Evolutionary conservation across 1,284 basidiomycete species (phyloP).

Genomic region (Trichosporon sp.): DNA sequence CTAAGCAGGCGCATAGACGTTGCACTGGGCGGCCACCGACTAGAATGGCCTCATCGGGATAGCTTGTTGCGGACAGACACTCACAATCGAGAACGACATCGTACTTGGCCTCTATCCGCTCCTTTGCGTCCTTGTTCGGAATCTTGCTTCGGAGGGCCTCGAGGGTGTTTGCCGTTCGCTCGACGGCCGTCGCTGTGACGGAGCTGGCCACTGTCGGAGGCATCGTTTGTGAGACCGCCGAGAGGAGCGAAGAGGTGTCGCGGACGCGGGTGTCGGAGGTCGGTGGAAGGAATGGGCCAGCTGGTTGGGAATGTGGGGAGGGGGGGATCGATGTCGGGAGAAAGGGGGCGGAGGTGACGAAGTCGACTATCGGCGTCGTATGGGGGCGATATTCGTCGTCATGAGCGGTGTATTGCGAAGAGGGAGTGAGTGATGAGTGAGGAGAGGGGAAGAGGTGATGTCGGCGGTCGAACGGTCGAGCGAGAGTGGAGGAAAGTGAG

Average conservation of each 20-base stretch:
- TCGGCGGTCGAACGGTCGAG: too few relatives aligned
- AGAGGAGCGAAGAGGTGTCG: not conserved
- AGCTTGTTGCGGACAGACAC: conserved; percentile 9
- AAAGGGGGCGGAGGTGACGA: not conserved
- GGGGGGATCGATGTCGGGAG: not conserved
- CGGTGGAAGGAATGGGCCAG: not conserved
- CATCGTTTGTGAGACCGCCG: not conserved
- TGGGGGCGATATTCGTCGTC: not conserved
- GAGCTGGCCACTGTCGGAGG: not conserved
- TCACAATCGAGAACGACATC: conserved; percentile 38
- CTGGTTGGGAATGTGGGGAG: not conserved
- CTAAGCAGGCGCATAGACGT: not conserved
- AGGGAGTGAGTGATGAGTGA: not conserved
- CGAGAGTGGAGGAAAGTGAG: not conserved
- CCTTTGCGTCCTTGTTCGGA: conserved; percentile 3
- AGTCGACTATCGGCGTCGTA: conserved; percentile 2
- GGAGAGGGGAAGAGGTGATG: not conserved
- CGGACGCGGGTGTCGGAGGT: not conserved
- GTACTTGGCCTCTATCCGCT: conserved; percentile 27
- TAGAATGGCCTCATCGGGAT: not conserved
- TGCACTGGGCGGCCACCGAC: not conserved
- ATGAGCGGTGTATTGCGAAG: not conserved
- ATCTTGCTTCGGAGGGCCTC: conserved; percentile 8
- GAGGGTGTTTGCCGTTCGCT: not conserved
- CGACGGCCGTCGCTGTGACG: not conserved